Percentiles rank a stretch among this genome's conserved stretches.
Evolutionary conservation across 345 rosid genomes (phyloP).

Genomic region (Populus euphratica): DNA sequence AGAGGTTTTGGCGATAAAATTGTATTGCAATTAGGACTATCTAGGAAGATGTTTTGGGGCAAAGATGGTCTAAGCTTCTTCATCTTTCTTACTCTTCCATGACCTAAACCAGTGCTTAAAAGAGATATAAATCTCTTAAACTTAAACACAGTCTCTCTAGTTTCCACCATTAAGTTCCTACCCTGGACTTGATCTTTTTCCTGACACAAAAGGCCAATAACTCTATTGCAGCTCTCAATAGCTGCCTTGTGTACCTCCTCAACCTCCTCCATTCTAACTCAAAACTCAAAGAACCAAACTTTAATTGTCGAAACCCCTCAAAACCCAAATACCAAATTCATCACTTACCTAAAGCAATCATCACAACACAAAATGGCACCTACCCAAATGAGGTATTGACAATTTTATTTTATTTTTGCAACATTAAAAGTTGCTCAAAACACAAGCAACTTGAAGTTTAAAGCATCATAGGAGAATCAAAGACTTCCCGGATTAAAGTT

Average conservation of each 20-base stretch:
- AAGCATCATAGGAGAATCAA: conserved; percentile 11
- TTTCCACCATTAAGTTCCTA: conserved; percentile 40
- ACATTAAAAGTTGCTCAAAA: neutral
- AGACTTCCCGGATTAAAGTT: conserved; percentile 8
- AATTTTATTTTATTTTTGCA: neutral
- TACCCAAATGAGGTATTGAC: conserved; percentile 5
- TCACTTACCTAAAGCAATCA: neutral
- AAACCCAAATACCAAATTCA: conserved; percentile 11
- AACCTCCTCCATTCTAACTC: conserved; percentile 22
- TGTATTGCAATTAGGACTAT: conserved; percentile 42
- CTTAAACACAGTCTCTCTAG: conserved; percentile 51
- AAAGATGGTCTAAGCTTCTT: conserved; percentile 49
- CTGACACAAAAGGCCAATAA: conserved; percentile 46
- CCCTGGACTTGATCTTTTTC: conserved; percentile 36
- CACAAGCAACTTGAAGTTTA: conserved; percentile 2
- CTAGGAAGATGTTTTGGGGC: conserved; percentile 55
- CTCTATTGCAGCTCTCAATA: conserved; percentile 29
- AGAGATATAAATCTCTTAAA: conserved; percentile 60
- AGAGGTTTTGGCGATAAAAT: conserved; percentile 64
- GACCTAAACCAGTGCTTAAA: conserved; percentile 39
- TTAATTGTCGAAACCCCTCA: conserved; percentile 7
- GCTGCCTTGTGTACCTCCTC: conserved; percentile 27
- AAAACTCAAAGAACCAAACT: conserved; percentile 13
- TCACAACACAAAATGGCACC: neutral
- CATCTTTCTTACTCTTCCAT: conserved; percentile 46